Percentiles rank a stretch among this genome's conserved stretches.
These are phyloP conservation scores for Chlorella sorokiniana DNA, from an alignment of 139 green algal species.

Conservation along the genomic window DNA sequence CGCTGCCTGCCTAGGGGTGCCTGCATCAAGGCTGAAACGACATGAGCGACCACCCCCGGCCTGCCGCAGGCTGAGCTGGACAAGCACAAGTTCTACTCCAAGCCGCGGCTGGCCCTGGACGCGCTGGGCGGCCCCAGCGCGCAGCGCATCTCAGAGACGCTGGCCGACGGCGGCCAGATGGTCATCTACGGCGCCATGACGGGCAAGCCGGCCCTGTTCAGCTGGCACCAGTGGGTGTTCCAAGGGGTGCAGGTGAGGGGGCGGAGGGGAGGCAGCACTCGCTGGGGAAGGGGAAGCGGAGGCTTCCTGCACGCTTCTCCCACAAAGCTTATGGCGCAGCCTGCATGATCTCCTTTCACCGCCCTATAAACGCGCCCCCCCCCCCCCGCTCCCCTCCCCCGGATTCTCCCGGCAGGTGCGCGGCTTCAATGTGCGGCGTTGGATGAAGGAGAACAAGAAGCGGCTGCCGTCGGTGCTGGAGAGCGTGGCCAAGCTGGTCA, in stretches of 20 bases:
- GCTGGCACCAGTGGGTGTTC: slow-evolving; percentile 84
- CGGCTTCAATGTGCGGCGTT: slow-evolving; percentile 57
- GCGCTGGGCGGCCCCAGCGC: slow-evolving; percentile 76
- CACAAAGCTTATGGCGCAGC: not conserved
- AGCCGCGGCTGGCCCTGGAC: slow-evolving; percentile 85
- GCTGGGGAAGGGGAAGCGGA: too few relatives aligned
- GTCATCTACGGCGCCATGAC: slow-evolving; percentile 84
- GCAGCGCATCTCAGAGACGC: slow-evolving; percentile 63
- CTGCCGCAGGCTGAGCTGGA: slow-evolving; percentile 65
- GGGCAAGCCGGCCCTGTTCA: slow-evolving; percentile 62
- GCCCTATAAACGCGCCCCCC: not conserved
- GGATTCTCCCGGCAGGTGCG: slow-evolving; percentile 17
- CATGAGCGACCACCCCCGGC: not conserved
- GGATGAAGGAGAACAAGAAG: slow-evolving; percentile 64
- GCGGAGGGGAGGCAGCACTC: not conserved
- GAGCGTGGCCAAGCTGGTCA: slow-evolving; percentile 75
- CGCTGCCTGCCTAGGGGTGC: too few relatives aligned
- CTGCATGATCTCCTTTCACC: not conserved
- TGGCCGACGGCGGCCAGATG: slow-evolving; percentile 71
- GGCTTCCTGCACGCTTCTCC: too few relatives aligned
- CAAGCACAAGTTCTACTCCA: slow-evolving; percentile 77
- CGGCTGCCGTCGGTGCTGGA: slow-evolving; percentile 64
- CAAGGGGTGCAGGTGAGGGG: slow-evolving; percentile 30
- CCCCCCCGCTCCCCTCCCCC: not conserved
- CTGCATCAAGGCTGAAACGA: too few relatives aligned